Conservation (phyloP, 805 yeast species). For the Candida xiaguanensis region DNA sequence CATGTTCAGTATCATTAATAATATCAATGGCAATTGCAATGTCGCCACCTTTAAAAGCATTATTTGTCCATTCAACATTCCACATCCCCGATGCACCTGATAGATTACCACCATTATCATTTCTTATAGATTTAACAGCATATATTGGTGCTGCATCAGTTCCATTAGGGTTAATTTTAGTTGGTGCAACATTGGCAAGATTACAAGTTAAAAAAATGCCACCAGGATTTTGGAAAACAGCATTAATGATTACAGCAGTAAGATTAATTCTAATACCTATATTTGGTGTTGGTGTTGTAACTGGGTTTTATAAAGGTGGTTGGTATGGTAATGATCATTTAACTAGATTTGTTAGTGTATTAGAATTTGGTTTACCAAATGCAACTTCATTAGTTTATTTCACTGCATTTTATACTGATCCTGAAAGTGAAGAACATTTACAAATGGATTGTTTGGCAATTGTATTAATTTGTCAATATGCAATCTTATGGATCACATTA, state of each 20-base stretch:
- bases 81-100: conserved; percentile 80
- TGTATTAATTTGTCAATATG: conserved; percentile 69
- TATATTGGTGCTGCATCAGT: conserved; percentile 87
- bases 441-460: conserved; percentile 88
- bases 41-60: conserved; percentile 82
- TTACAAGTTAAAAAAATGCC: conserved; percentile 59
- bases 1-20: conserved; percentile 70
- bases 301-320: conserved; percentile 57
- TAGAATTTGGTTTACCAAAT: conserved; percentile 78
- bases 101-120: conserved; percentile 74
- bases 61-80: conserved; percentile 30
- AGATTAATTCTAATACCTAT: conserved; percentile 74
- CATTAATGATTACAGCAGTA: conserved; percentile 50
- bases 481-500: conserved; percentile 60
- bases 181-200: conserved; percentile 88
- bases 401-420: conserved; percentile 83
- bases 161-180: conserved; percentile 74
- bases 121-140: conserved; percentile 73
- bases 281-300: conserved; percentile 58
- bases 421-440: conserved; percentile 43
- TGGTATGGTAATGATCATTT: conserved; percentile 62
- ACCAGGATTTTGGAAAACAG: conserved; percentile 67
- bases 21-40: conserved; percentile 63
- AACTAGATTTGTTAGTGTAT: conserved; percentile 67
- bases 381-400: conserved; percentile 86